Base-by-base conservation (phyloP, 2,329 filamentous ascomycete species). In the Aspergillus versicolor region DNA sequence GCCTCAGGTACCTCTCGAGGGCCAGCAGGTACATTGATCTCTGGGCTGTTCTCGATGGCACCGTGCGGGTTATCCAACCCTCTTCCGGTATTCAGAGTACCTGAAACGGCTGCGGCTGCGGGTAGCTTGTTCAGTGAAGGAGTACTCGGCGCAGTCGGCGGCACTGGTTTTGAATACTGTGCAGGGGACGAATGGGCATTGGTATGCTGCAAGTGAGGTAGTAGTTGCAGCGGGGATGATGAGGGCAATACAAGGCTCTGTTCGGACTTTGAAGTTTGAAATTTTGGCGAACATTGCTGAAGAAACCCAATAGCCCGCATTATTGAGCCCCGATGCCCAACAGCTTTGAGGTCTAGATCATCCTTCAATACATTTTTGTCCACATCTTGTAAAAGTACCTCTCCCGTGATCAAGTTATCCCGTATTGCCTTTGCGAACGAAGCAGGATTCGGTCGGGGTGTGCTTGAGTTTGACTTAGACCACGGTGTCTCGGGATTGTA, bases 331-430 rank as follows among this genome's bases (percentile, higher is more conserved):
- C 85, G 82, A 60, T 88, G 84, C 2, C 82, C 83, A 19, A 86
- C 72, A 4, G 81, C 78, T 40, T 72, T 81, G 54, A 92, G 75
- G 1, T 79, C 81, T 17, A 91, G 77, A 6, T 83, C 82, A 34
- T 85, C 79, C 12, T 77, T 72, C 13, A 86, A 73, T 1, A 77
- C 74, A 2, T 68, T 61, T 40, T 77, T 76, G 21, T 82, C 73
- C 11, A 88, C 77, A 34, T 81, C 77, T 22, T 81, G 84, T 1
- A 93, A 75, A 0, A 92, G 77, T 0, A 82, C 79, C 44, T 84
- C 78, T 1, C 90, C 90, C 54, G 87, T 84, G 5, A 93, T 77
- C 7, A 86, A 80, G 54, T 90, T 81, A 1, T 87, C 81, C 6
- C 80, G 76, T 5, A 95, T 72, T 4, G 75, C 76, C 19, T 69